Conservation (phyloP, 2,329 filamentous ascomycete species). For the Dendryphion nanum region DNA sequence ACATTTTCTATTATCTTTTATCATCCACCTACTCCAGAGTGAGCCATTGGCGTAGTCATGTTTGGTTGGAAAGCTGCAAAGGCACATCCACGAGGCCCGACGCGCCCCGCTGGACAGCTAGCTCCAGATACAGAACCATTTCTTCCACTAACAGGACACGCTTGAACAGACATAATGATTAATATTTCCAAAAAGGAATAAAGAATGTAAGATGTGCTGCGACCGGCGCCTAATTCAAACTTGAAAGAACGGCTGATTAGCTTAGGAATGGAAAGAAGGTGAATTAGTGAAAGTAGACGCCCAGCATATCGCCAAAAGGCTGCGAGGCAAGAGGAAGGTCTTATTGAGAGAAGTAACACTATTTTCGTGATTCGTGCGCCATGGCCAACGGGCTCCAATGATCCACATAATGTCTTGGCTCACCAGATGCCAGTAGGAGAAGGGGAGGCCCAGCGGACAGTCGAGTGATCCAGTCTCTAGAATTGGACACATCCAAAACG, state of each 20-base stretch:
- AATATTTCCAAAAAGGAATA: neutral
- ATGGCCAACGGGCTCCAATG: conserved; percentile 4
- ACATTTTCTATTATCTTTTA: neutral
- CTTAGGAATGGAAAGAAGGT: conserved; percentile 2
- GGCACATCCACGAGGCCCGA: conserved; percentile 18
- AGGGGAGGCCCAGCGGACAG: neutral
- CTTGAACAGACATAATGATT: conserved; percentile 11
- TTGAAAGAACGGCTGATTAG: conserved; percentile 1
- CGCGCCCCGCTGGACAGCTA: conserved; percentile 13
- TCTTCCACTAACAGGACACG: conserved; percentile 13
- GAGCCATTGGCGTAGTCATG: conserved; percentile 8
- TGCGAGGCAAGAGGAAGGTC: conserved; percentile 1
- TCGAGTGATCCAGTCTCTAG: neutral
- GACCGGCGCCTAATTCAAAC: conserved; percentile 9
- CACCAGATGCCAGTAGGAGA: conserved; percentile 1
- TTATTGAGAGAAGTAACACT: conserved; percentile 2
- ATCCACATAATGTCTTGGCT: conserved; percentile 5
- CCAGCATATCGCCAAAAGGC: neutral
- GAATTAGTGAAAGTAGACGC: conserved; percentile 1
- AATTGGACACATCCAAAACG: neutral
- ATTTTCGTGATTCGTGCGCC: neutral
- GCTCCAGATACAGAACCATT: conserved; percentile 5
- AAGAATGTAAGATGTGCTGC: conserved; percentile 5
- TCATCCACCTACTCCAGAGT: conserved; percentile 12
- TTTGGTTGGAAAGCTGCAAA: conserved; percentile 21